phyloP scores from a whole-genome alignment of 164 flowering plant genomes.

The Dillenia suffruticosa region DNA sequence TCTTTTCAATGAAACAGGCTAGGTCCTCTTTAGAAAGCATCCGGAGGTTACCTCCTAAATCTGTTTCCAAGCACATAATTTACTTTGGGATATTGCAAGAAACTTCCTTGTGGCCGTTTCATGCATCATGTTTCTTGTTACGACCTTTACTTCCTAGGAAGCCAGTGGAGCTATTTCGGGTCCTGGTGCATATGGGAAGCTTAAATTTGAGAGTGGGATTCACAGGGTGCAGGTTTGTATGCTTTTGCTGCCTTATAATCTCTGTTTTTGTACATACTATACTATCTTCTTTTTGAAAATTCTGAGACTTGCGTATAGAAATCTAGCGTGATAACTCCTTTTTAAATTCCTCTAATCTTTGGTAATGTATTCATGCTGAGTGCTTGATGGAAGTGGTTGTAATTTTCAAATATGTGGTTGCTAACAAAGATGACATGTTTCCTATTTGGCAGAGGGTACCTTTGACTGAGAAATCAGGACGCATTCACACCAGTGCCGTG shows the following conservation, averaged over 20 bases:
- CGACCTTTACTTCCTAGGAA: constrained; percentile 45
- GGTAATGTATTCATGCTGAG: too few species aligned
- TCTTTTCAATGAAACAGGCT: too few species aligned
- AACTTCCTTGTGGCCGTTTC: too few species aligned
- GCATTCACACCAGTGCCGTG: constrained; percentile 97
- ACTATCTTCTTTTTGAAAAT: too few species aligned
- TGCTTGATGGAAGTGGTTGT: neutral
- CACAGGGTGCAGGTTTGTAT: constrained; percentile 87
- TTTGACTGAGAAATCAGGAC: constrained; percentile 90
- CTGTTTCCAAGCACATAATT: too few species aligned
- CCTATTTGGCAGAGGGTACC: constrained; percentile 77
- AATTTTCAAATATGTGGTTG: too few species aligned
- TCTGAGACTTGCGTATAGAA: too few species aligned
- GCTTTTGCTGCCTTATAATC: neutral
- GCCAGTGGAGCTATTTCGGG: constrained; percentile 94
- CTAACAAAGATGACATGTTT: neutral
- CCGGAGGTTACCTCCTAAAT: too few species aligned
- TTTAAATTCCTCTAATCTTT: too few species aligned
- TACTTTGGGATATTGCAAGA: too few species aligned
- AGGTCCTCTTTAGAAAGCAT: too few species aligned
- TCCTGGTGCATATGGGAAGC: constrained; percentile 72
- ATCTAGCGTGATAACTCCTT: too few species aligned
- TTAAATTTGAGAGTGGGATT: constrained; percentile 97
- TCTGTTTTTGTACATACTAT: neutral
- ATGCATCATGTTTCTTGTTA: neutral